A percentile compares a stretch with the other conserved stretches of the same genome.
Conservation (phyloP, 2,329 filamentous ascomycete genomes). For the Xylaria sp. region DNA sequence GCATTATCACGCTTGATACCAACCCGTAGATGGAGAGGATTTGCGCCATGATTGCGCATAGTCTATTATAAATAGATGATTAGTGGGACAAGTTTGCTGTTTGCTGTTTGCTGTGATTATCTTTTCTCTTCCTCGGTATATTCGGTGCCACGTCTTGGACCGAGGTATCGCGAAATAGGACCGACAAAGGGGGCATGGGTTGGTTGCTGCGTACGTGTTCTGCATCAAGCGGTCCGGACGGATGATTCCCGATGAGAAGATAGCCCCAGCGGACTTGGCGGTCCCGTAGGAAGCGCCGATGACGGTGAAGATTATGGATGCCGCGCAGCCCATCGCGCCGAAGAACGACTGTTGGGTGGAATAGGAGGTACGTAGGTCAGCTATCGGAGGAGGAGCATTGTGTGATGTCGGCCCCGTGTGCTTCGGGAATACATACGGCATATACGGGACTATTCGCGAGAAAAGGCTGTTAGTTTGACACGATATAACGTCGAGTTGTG, state of each 20-base stretch:
- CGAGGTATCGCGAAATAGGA: neutral
- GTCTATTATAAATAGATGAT: conserved; percentile 32
- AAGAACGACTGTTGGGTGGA: conserved; percentile 71
- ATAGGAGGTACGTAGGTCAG: neutral
- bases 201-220: conserved; percentile 49
- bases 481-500: neutral
- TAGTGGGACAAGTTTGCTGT: too few species aligned
- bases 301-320: conserved; percentile 93
- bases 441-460: conserved; percentile 54
- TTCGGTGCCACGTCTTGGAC: neutral
- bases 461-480: neutral
- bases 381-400: neutral
- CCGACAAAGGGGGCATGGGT: neutral
- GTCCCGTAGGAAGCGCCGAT: conserved; percentile 97
- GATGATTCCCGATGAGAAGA: conserved; percentile 57
- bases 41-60: conserved; percentile 61
- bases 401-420: neutral
- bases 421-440: conserved; percentile 51
- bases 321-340: conserved; percentile 84
- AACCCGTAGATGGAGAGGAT: conserved; percentile 61
- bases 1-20: conserved; percentile 59
- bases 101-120: too few species aligned
- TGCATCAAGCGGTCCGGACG: conserved; percentile 59
- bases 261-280: conserved; percentile 80
- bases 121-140: neutral